Evolutionary conservation across 2,329 filamentous ascomycete genomes (phyloP), one percentile per base, ranked within the genome.

Genomic region (Pseudogymnoascus sp.): DNA sequence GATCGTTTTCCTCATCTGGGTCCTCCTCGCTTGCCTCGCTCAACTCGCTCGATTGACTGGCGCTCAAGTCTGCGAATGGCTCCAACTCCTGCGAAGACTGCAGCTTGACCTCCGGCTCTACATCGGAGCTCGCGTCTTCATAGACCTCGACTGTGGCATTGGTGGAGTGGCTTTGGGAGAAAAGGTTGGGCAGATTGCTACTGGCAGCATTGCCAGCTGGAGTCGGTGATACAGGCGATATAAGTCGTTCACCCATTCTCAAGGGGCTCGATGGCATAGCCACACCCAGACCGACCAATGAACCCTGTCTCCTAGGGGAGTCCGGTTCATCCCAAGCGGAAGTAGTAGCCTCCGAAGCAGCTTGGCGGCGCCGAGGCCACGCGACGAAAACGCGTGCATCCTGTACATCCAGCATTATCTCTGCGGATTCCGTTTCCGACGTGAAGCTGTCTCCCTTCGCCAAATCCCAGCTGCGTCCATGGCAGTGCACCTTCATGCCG

Each of bases 401-500:
- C 71, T 96, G 91, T 44, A 97, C 92, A 74, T 97, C 93, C 67
- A 99, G 79, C 86, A 99, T 96, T 74, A 99, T 92, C 71, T 96
- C 92, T 17, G 87, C 87, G 68, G 88, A 86, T 72, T 93, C 90
- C 31, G 92, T 93, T 76, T 96, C 91, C 64, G 92, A 96, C 56
- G 88, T 89, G 76, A 97, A 97, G 60, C 86, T 89, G 73, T 96
- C 92, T 17, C 90, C 91, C 78, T 96, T 97, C 67, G 81, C 82
- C 71, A 99, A 77, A 68, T 96, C 91, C 80, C 90, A 93, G 2
- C 91, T 89, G 68, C 88, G 87, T 63, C 91, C 91, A 76, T 93
- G 89, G 79, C 91, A 97, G 77, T 96, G 92, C 69, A 99, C 78
- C 78, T 91, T 96, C 68, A 95, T 82, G 15, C 95, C 95, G 75